Conservation (phyloP, 2,329 filamentous ascomycete species). For the Aspergillus persii region DNA sequence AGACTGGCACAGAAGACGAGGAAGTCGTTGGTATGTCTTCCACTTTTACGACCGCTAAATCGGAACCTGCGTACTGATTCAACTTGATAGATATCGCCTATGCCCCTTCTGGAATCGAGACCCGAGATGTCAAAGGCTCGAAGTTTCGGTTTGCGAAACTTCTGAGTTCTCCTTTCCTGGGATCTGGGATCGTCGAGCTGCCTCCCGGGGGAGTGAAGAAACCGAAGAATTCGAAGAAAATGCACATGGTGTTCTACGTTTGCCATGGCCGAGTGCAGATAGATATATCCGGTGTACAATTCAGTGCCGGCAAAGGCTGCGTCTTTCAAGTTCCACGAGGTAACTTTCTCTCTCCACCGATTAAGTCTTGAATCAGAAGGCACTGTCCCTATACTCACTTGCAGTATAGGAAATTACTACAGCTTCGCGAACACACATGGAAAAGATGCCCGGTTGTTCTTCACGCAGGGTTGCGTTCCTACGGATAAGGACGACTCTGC, state of each 20-base stretch:
- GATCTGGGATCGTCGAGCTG: slow-evolving; percentile 84
- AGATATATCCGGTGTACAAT: slow-evolving; percentile 57
- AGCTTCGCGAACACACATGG: slow-evolving; percentile 80
- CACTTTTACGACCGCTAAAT: too few species aligned
- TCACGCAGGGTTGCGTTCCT: slow-evolving; percentile 78
- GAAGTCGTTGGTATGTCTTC: slow-evolving; percentile 38
- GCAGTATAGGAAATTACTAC: slow-evolving; percentile 77
- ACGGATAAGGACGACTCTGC: slow-evolving; percentile 28
- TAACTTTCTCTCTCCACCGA: slow-evolving; percentile 48
- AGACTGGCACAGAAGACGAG: slow-evolving; percentile 38
- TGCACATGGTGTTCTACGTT: slow-evolving; percentile 97
- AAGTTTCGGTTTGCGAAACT: slow-evolving; percentile 89
- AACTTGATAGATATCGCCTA: slow-evolving; percentile 56
- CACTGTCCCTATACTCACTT: not conserved
- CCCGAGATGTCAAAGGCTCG: slow-evolving; percentile 59
- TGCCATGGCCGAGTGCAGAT: slow-evolving; percentile 79
- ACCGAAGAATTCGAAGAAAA: slow-evolving; percentile 87
- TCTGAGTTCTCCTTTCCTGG: slow-evolving; percentile 79
- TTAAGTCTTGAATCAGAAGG: not conserved
- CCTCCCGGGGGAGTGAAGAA: slow-evolving; percentile 80
- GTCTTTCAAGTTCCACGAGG: slow-evolving; percentile 95
- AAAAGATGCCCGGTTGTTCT: slow-evolving; percentile 76
- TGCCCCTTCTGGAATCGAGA: slow-evolving; percentile 56
- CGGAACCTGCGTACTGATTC: not conserved
- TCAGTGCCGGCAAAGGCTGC: slow-evolving; percentile 81